Percentiles rank a stretch among this genome's conserved stretches.
phyloP scores from a whole-genome alignment of 306 rosid genomes.

The Potentilla sterilis region DNA sequence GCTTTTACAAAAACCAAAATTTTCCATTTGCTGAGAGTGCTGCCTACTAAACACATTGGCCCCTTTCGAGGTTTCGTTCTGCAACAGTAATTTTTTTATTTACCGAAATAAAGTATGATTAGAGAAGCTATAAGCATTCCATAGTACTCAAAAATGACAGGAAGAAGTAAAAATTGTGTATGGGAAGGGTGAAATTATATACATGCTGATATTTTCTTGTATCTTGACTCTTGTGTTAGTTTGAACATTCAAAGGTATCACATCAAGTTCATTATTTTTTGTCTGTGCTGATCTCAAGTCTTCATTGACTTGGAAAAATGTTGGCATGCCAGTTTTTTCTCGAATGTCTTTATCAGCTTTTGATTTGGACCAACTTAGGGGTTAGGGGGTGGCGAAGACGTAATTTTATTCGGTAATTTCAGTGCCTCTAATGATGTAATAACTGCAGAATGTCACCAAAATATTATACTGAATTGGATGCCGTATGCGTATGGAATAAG shows the following conservation, averaged over 20 bases:
- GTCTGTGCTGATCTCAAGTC: neutral
- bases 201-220: neutral
- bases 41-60: neutral
- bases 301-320: slow-evolving; percentile 3
- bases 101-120: neutral
- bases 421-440: too few relatives aligned
- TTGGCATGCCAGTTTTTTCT: neutral
- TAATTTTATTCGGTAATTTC: neutral
- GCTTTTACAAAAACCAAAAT: neutral
- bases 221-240: neutral
- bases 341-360: neutral
- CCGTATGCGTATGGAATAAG: neutral
- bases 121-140: neutral
- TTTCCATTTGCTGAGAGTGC: too few relatives aligned
- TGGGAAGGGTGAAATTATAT: too few relatives aligned
- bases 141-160: too few relatives aligned
- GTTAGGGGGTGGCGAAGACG: neutral
- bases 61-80: too few relatives aligned
- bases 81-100: too few relatives aligned
- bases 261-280: neutral
- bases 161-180: too few relatives aligned
- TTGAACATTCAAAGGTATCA: neutral
- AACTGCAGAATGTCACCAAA: neutral
- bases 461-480: neutral
- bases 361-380: neutral